Evolutionary conservation across 73 alveolate genomes (phyloP), one percentile per base, ranked within the genome.

Genomic region (Symbiodinium natans): DNA sequence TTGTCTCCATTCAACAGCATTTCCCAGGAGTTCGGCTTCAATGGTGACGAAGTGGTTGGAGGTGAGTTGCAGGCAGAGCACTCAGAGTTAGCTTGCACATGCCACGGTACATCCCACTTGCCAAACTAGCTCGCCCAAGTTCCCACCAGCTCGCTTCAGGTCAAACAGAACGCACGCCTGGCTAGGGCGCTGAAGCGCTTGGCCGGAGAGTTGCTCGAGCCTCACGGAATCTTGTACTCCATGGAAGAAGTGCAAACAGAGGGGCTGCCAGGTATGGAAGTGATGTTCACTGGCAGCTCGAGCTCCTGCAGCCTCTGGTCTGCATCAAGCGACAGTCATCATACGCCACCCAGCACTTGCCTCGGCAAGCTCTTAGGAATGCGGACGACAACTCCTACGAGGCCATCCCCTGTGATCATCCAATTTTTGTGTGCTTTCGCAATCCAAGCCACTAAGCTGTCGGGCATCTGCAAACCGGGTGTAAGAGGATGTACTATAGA

Each of bases 261-360:
- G 82, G 33, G 7, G 5, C 5, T 68, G 38, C 41, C 8, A 89
- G 95, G 95, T 92, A 92, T 43, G 98, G 98, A 40, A 92, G 98
- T 84, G 98, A 92, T 41, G 98, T 92, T 33, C 98, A 92, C 36
- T 92, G 98, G 98, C 98, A 92, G 63, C 41, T 92, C 39, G 98
- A 92, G 59, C 41, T 92, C 19, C 90, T 92, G 63, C 98, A 92
- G 95, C 36, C 27, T 17, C 77, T 89, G 6, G 95, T n/a, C 39
- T 21, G 56, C 68, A 25, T 21, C 8, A 19, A n/a, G 29, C 9
- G 77, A 3, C 33, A 59, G 77, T 59, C 63, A 48, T 17, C 23
- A 17, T 10, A 48, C 63, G 17, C 17, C 63, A 17, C 63, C 63
- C 17, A 10, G 63, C 23, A 8, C 17, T 17, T 46, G 73, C 33